Percentiles rank a stretch among this genome's conserved stretches.
phyloP scores from a whole-genome alignment of 2,329 filamentous ascomycete genomes.

The Neofusicoccum sp. region DNA sequence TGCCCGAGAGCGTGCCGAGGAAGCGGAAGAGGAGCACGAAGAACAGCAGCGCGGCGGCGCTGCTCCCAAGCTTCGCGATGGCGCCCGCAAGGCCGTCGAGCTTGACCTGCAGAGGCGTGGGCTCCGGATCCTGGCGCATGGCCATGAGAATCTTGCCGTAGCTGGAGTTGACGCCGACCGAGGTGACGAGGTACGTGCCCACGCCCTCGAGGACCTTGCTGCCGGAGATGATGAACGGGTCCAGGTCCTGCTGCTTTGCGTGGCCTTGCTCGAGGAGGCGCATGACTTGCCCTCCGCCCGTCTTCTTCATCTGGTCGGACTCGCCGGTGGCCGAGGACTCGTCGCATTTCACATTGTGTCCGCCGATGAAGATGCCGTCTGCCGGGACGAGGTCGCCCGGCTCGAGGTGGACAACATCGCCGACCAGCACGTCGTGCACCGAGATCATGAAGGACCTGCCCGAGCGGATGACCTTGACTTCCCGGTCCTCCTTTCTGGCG shows the following conservation, averaged over 20 bases:
- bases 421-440: constrained; percentile 65
- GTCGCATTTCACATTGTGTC: constrained; percentile 67
- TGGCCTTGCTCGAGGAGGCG: constrained; percentile 50
- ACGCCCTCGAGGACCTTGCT: constrained; percentile 56
- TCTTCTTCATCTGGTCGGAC: constrained; percentile 70
- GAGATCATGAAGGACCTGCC: constrained; percentile 64
- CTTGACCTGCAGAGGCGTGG: constrained; percentile 56
- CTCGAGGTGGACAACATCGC: constrained; percentile 67
- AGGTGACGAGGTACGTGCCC: constrained; percentile 55
- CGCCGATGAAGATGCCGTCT: constrained; percentile 67
- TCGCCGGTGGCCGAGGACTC: constrained; percentile 73
- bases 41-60: constrained; percentile 28
- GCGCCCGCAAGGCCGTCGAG: constrained; percentile 51
- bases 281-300: constrained; percentile 22
- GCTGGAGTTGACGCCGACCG: constrained; percentile 55
- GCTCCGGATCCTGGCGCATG: constrained; percentile 52
- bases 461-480: constrained; percentile 55
- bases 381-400: constrained; percentile 69
- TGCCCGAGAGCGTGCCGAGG: constrained; percentile 30
- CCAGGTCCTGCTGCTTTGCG: constrained; percentile 45
- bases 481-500: constrained; percentile 35
- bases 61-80: constrained; percentile 51
- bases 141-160: constrained; percentile 59
- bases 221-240: constrained; percentile 63
- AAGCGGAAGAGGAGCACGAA: constrained; percentile 40